Evolutionary conservation across 2,329 filamentous ascomycete species (phyloP).

Genomic region (Chalara sp.): DNA sequence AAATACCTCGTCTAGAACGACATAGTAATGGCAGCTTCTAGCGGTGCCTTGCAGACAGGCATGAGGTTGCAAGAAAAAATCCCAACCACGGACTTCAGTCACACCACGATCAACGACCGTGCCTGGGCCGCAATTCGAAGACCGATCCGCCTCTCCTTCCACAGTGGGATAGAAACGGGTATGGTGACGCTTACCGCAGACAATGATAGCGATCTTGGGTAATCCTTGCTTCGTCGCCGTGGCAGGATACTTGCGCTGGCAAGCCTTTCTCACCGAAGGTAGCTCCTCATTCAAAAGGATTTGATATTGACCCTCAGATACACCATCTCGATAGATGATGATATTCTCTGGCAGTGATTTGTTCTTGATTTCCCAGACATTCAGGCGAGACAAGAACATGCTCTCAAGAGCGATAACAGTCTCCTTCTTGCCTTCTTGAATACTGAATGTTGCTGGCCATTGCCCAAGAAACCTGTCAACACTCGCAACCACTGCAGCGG

Average conservation of each 20-base stretch:
- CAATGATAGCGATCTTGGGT: conserved; percentile 64
- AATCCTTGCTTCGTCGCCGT: conserved; percentile 36
- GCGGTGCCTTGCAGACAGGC: conserved; percentile 76
- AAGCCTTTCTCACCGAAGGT: conserved; percentile 58
- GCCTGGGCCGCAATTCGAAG: conserved; percentile 65
- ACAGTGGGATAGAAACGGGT: conserved; percentile 76
- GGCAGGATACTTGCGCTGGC: conserved; percentile 48
- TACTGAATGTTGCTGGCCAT: conserved; percentile 69
- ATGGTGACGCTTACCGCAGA: conserved; percentile 85
- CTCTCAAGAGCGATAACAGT: conserved; percentile 52
- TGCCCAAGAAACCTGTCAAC: conserved; percentile 63
- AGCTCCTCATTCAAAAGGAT: conserved; percentile 64
- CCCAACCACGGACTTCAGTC: conserved; percentile 68
- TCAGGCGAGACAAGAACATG: conserved; percentile 59
- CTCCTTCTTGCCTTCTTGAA: conserved; percentile 60
- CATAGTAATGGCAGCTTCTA: conserved; percentile 78
- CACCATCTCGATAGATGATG: conserved; percentile 81
- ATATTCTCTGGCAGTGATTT: conserved; percentile 61
- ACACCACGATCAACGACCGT: conserved; percentile 83
- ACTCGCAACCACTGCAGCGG: conserved; percentile 76
- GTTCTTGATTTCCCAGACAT: conserved; percentile 57
- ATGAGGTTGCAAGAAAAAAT: conserved; percentile 83
- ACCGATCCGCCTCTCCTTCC: conserved; percentile 41
- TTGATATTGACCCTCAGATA: conserved; percentile 78
- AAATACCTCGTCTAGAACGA: conserved; percentile 66